A percentile compares a stretch with the other conserved stretches of the same genome.
These are phyloP conservation scores for Aspergillus indologenus DNA, from an alignment of 495 filamentous ascomycete genomes.

Conservation along the genomic window DNA sequence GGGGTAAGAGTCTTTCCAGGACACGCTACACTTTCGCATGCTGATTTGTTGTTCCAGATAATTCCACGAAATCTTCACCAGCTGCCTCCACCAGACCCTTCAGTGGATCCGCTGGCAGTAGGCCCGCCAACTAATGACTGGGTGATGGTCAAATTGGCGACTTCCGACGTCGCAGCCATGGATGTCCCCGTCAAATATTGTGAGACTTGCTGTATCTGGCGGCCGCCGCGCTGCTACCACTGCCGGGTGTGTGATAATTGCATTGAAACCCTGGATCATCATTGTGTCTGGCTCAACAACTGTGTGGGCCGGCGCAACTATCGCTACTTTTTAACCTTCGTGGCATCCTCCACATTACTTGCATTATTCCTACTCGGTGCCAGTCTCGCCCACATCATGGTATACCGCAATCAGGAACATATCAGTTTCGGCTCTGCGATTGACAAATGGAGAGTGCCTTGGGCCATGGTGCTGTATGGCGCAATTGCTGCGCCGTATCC, in stretches of 20 bases:
- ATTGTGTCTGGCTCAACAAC: slow-evolving; percentile 99
- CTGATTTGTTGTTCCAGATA: slow-evolving; percentile 51
- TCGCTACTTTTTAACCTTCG: slow-evolving; percentile 93
- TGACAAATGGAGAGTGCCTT: slow-evolving; percentile 69
- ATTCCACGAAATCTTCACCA: slow-evolving; percentile 80
- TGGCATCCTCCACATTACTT: slow-evolving; percentile 71
- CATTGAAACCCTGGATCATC: slow-evolving; percentile 95
- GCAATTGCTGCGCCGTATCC: slow-evolving; percentile 75
- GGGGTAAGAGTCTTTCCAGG: slow-evolving; percentile 58
- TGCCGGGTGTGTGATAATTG: slow-evolving; percentile 97
- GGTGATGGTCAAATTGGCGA: slow-evolving; percentile 80
- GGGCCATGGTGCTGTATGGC: slow-evolving; percentile 85
- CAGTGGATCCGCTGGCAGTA: slow-evolving; percentile 73
- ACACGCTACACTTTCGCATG: slow-evolving; percentile 16
- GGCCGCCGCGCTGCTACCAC: slow-evolving; percentile 90
- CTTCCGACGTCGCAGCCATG: slow-evolving; percentile 73
- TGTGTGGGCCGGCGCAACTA: slow-evolving; percentile 97
- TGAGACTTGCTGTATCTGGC: slow-evolving; percentile 95
- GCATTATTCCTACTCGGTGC: slow-evolving; percentile 71
- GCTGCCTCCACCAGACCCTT: slow-evolving; percentile 50
- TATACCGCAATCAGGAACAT: slow-evolving; percentile 58
- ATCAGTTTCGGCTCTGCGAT: slow-evolving; percentile 67
- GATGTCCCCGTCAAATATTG: slow-evolving; percentile 98
- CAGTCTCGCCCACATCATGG: slow-evolving; percentile 72
- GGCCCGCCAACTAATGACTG: slow-evolving; percentile 87